Evolutionary conservation across 164 flowering plant genomes (phyloP).

Genomic region (Dillenia turbinata): DNA sequence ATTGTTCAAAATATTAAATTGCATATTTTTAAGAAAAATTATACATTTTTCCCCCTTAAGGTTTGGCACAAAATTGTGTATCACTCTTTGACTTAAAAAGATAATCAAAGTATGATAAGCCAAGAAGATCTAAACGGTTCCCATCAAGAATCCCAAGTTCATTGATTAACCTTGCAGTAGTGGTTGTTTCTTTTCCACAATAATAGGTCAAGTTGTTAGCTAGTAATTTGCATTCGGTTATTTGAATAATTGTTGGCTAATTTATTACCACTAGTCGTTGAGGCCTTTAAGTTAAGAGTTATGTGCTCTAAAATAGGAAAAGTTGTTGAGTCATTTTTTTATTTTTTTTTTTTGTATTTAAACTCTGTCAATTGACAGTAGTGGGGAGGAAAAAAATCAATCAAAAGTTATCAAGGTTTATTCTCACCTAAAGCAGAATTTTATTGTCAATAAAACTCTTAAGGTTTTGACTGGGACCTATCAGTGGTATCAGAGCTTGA

Average conservation of each 20-base stretch:
- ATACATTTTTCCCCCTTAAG: too few relatives aligned
- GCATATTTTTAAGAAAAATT: too few relatives aligned
- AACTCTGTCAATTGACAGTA: not conserved
- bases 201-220: not conserved
- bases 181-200: not conserved
- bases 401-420: not conserved
- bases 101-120: not conserved
- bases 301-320: too few relatives aligned
- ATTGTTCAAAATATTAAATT: too few relatives aligned
- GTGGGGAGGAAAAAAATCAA: not conserved
- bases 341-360: too few relatives aligned
- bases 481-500: not conserved
- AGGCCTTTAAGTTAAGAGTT: too few relatives aligned
- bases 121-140: not conserved
- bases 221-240: not conserved
- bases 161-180: not conserved
- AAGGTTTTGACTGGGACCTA: constrained; percentile 1
- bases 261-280: too few relatives aligned
- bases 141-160: not conserved
- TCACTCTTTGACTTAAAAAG: too few relatives aligned
- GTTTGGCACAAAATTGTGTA: too few relatives aligned
- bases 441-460: not conserved
- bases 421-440: not conserved
- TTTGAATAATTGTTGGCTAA: not conserved
- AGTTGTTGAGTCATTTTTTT: too few relatives aligned